Conservation (phyloP, 441 rosid species). For the Geranium incanum region DNA sequence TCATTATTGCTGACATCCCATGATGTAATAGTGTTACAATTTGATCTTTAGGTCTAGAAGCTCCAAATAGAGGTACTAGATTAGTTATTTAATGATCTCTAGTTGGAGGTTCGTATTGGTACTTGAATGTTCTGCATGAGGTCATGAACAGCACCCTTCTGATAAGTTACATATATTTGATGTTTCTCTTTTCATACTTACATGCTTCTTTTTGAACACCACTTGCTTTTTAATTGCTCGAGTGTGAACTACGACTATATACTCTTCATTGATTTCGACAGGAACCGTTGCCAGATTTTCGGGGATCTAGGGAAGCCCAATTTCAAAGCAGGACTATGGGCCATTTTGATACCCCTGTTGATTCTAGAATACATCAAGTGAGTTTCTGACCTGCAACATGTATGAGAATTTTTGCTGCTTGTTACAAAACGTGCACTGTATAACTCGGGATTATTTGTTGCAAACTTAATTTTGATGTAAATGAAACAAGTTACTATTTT, state of each 20-base stretch:
- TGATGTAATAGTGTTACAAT: not conserved
- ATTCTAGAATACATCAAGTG: slow-evolving; percentile 48
- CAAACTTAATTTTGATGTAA: not conserved
- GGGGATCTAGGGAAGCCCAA: slow-evolving; percentile 44
- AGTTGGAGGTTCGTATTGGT: not conserved
- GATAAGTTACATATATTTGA: not conserved
- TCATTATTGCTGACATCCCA: not conserved
- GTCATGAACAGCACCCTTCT: not conserved
- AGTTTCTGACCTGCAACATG: slow-evolving; percentile 21
- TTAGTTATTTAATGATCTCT: not conserved
- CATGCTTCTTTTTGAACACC: not conserved
- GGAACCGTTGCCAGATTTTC: slow-evolving; percentile 53
- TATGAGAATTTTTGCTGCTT: not conserved
- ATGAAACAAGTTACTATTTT: not conserved
- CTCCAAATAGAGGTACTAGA: slow-evolving; percentile 3
- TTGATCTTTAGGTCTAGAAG: slow-evolving; percentile 1
- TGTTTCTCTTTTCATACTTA: not conserved
- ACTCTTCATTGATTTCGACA: slow-evolving; percentile 28
- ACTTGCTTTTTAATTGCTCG: not conserved
- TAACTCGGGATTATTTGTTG: not conserved
- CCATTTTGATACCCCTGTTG: slow-evolving; percentile 31
- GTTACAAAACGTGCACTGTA: not conserved
- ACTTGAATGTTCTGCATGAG: not conserved
- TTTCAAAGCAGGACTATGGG: slow-evolving; percentile 31
- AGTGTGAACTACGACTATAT: slow-evolving; percentile 14